Evolutionary conservation across 208 protist genomes (phyloP).

Genomic region (Sergeia podlipaevii): DNA sequence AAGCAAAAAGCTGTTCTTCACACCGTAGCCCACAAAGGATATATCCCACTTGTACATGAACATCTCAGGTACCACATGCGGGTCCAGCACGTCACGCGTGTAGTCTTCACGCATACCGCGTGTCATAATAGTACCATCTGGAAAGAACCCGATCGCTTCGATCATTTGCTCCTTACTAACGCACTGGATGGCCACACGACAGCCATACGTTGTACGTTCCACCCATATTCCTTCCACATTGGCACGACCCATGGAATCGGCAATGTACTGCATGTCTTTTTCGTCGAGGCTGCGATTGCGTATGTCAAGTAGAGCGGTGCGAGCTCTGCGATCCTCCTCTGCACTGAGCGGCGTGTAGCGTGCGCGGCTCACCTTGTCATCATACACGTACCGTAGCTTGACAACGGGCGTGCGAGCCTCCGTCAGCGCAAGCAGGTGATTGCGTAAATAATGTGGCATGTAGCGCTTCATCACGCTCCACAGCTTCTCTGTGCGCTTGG

Average conservation of each 20-base stretch:
- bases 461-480: constrained; percentile 88
- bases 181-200: constrained; percentile 79
- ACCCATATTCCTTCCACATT: constrained; percentile 85
- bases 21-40: constrained; percentile 85
- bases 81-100: constrained; percentile 83
- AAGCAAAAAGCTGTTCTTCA: constrained; percentile 90
- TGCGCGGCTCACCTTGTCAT: constrained; percentile 71
- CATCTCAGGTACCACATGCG: constrained; percentile 81
- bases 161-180: constrained; percentile 70
- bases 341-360: constrained; percentile 77
- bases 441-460: constrained; percentile 79
- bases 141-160: constrained; percentile 86
- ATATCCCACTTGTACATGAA: constrained; percentile 91
- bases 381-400: constrained; percentile 75
- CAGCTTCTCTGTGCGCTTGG: constrained; percentile 83
- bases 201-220: constrained; percentile 83
- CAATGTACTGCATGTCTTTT: constrained; percentile 82
- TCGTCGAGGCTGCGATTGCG: constrained; percentile 61
- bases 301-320: constrained; percentile 80
- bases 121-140: constrained; percentile 85
- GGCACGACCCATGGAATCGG: constrained; percentile 69
- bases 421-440: constrained; percentile 62
- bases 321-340: constrained; percentile 81
- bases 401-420: constrained; percentile 86
- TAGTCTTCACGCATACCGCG: constrained; percentile 84